Evolutionary conservation across 306 rosid species (phyloP).

Genomic region (Spatholobus suberectus): DNA sequence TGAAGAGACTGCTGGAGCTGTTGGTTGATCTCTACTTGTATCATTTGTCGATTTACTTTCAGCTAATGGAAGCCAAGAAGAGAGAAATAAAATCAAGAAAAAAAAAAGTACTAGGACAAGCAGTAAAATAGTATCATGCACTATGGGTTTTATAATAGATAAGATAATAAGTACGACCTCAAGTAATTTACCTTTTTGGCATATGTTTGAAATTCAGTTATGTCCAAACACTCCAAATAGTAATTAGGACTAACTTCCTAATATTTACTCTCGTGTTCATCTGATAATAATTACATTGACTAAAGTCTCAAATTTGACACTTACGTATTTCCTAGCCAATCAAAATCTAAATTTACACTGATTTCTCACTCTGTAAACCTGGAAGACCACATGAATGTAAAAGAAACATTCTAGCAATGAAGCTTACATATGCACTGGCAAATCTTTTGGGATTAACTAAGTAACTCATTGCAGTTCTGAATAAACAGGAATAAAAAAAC

Average conservation of each 20-base stretch:
- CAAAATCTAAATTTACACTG: neutral
- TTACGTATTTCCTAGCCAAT: neutral
- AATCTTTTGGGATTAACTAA: neutral
- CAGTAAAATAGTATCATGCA: neutral
- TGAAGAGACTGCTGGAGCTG: slow-evolving; percentile 69
- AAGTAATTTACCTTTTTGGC: slow-evolving; percentile 4
- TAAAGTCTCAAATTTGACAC: neutral
- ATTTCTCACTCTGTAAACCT: neutral
- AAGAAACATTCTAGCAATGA: neutral
- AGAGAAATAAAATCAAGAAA: neutral
- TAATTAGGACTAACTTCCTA: neutral
- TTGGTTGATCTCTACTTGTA: slow-evolving; percentile 82
- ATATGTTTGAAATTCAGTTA: slow-evolving; percentile 22
- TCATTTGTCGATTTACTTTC: slow-evolving; percentile 79
- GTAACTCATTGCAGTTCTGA: neutral
- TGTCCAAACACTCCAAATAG: neutral
- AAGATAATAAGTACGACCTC: neutral
- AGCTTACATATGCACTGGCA: neutral
- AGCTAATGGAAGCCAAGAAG: slow-evolving; percentile 40
- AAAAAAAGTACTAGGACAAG: slow-evolving; percentile 15
- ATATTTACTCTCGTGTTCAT: slow-evolving; percentile 6
- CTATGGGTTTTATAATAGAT: neutral
- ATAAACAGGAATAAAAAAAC: neutral
- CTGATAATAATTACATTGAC: neutral
- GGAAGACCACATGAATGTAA: neutral